Evolutionary conservation across 1,284 basidiomycete species (phyloP), one percentile per base, ranked within the genome.

Genomic region (Rhodotorula sp.): DNA sequence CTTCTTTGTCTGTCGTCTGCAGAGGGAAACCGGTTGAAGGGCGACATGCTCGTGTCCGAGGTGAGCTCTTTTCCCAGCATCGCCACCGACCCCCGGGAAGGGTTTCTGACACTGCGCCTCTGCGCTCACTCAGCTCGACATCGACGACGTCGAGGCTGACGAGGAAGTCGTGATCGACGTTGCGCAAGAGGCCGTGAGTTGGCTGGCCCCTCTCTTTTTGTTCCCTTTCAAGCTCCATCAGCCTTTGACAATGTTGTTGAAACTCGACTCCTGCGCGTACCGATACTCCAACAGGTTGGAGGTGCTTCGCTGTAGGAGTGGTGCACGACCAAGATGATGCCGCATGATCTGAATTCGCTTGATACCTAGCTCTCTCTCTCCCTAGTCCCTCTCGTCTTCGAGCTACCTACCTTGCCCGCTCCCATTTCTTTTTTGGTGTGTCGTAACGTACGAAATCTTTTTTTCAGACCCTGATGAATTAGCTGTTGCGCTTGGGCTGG

Each of bases 91-190:
- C 45, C 33, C 33, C 29, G 14, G 53, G 1, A 8, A n/a, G 22
- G 1, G 14, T 3, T 15, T 29, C 26, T 29, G n/a, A 42, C 37
- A 42, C 37, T 8, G 37, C 7, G 14, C 37, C 6, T 15, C 20
- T 3, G 6, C 14, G 0, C 46, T 4, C 48, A 4, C 45, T 49
- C 60, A 76, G 75, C 70, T 76, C 67, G 72, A 76, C 37, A 57
- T 76, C 22, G 75, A 76, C n/a, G 75, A 62, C 62, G 7, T 62
- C 20, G 53, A 74, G 0, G 75, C 72, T 44, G 75, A 74, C 30
- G 66, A 70, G 0, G 72, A 74, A 58, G 65, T 74, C 33, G 17
- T 64, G 14, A 76, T 76, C 49, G 75, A 76, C 37, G 75, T 76
- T 0, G 62, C 68, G 24, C 62, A 64, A 22, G 70, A 76, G 69